Percentiles rank a stretch among this genome's conserved stretches.
Conservation (phyloP, 495 filamentous ascomycete species). For the Aspergillus kassunensis region DNA sequence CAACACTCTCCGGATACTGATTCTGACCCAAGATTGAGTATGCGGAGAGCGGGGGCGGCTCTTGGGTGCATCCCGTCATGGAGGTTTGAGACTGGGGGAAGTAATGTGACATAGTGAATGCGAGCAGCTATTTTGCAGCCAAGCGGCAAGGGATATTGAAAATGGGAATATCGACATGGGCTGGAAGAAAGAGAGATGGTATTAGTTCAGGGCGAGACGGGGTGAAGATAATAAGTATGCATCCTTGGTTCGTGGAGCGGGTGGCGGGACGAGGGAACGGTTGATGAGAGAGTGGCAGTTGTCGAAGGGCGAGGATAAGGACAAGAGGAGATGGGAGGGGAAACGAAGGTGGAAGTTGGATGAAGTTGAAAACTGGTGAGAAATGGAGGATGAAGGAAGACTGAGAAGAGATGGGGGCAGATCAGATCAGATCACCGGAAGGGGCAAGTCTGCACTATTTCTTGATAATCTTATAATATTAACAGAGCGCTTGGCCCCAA, state of each 20-base stretch:
- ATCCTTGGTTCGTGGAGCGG: constrained; percentile 2
- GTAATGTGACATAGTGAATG: constrained; percentile 32
- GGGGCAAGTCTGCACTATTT: constrained; percentile 8
- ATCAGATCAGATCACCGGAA: constrained; percentile 11
- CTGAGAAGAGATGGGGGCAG: not conserved
- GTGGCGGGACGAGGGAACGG: constrained; percentile 1
- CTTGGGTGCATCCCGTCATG: constrained; percentile 25
- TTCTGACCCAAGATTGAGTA: constrained; percentile 35
- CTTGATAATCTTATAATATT: too few species aligned
- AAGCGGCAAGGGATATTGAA: constrained; percentile 8
- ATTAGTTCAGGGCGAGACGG: not conserved
- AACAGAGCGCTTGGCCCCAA: not conserved
- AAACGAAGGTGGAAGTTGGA: constrained; percentile 6
- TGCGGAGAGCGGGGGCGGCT: constrained; percentile 27
- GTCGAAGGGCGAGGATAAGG: constrained; percentile 6
- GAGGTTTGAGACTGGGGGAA: constrained; percentile 33
- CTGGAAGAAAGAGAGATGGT: constrained; percentile 12
- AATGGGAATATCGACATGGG: constrained; percentile 14
- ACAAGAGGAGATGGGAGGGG: not conserved
- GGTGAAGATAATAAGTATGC: constrained; percentile 8
- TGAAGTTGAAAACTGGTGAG: not conserved
- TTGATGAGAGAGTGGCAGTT: not conserved
- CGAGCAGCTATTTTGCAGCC: constrained; percentile 14
- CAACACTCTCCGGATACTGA: constrained; percentile 41
- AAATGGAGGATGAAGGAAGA: constrained; percentile 3